phyloP scores from a whole-genome alignment of 225 moss, liverwort and hornwort species.

The Bryoerythrophyllum caledonicum region DNA sequence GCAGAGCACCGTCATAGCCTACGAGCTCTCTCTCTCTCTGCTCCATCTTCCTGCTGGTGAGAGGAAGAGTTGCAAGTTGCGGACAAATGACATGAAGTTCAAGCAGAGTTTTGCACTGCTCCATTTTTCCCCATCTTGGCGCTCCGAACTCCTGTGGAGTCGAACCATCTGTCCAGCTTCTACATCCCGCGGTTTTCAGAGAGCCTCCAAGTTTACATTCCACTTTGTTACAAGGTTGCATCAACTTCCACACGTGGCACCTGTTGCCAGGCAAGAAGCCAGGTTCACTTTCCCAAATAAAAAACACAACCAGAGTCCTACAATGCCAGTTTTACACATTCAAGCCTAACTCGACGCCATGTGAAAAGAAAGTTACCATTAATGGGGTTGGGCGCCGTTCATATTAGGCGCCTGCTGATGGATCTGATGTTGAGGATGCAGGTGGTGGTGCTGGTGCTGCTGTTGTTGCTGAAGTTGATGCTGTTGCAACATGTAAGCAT shows the following conservation, averaged over 20 bases:
- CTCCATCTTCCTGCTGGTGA: conserved; percentile 9
- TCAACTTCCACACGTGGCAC: conserved; percentile 29
- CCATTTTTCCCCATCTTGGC: conserved; percentile 25
- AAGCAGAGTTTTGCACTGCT: conserved; percentile 2
- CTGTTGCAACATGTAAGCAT: conserved; percentile 71
- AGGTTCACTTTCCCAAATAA: not conserved
- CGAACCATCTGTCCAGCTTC: conserved; percentile 15
- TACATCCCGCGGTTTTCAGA: conserved; percentile 28
- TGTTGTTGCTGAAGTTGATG: conserved; percentile 54
- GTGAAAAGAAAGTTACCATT: conserved; percentile 23
- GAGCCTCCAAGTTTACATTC: conserved; percentile 34
- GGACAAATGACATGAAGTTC: conserved; percentile 13
- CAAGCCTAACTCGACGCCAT: not conserved
- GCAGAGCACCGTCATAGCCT: conserved; percentile 22
- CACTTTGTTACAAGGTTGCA: conserved; percentile 38
- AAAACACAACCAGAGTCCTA: not conserved
- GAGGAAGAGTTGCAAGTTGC: conserved; percentile 31
- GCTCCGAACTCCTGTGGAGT: conserved; percentile 18
- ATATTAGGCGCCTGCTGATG: conserved; percentile 48
- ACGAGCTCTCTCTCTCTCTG: conserved; percentile 10
- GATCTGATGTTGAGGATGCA: conserved; percentile 54
- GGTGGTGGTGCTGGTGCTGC: conserved; percentile 48
- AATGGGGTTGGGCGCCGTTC: conserved; percentile 48
- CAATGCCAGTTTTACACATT: not conserved
- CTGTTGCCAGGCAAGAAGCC: conserved; percentile 15